Evolutionary conservation across 139 green algal genomes (phyloP).

Genomic region (Desmodesmus armatus): DNA sequence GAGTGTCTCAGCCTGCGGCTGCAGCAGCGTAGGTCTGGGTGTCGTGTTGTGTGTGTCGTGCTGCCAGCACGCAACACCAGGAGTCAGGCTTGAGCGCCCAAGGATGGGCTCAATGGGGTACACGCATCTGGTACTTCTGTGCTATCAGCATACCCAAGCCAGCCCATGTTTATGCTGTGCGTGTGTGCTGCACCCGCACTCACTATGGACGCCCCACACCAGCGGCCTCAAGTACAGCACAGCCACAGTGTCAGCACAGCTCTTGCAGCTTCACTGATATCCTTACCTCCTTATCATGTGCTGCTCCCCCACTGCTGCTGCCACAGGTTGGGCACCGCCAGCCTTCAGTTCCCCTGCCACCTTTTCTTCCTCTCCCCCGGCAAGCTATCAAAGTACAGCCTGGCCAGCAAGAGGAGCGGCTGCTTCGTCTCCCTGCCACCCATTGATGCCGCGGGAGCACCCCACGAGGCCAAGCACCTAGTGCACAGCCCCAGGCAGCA

Average conservation of each 20-base stretch:
- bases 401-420: conserved; percentile 37
- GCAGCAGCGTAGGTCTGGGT: not conserved
- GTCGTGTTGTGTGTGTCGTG: too few species aligned
- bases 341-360: conserved; percentile 56
- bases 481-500: conserved; percentile 40
- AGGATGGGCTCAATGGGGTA: too few species aligned
- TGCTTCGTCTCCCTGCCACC: conserved; percentile 33
- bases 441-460: not conserved
- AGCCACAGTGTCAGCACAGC: too few species aligned
- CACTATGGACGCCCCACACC: too few species aligned
- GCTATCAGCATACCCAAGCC: too few species aligned
- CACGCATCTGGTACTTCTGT: too few species aligned
- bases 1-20: not conserved
- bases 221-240: too few species aligned
- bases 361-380: conserved; percentile 52
- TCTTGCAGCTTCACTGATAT: not conserved
- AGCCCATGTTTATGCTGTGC: too few species aligned
- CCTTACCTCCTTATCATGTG: too few species aligned
- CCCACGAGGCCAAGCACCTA: conserved; percentile 26
- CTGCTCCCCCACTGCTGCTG: conserved; percentile 12
- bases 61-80: too few species aligned
- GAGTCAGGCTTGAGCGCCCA: too few species aligned
- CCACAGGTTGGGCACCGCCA: conserved; percentile 15
- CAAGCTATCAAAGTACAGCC: conserved; percentile 54
- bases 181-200: too few species aligned